Base-by-base conservation (phyloP, 2,329 filamentous ascomycete genomes). In the Rhynchosporium secalis region DNA sequence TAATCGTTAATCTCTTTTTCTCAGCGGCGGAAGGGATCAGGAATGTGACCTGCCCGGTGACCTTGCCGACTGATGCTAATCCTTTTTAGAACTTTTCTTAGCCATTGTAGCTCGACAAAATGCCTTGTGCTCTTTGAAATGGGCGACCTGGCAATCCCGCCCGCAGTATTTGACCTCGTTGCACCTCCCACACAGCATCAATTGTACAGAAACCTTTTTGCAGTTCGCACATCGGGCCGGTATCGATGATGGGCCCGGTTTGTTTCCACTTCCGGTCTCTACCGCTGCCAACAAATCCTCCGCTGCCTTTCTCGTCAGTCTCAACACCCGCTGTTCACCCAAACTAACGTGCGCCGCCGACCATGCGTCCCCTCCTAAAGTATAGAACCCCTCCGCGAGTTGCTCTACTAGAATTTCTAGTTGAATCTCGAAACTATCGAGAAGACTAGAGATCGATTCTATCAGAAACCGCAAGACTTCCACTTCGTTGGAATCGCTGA, bases 281-380 rank as follows among this genome's bases (percentile, higher is more conserved):
- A 61, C 49, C 29, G 58, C 12, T 41, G 58, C 58, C 51, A 61
- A 56, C 49, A 61, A 56, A 61, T 56, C 58, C 58, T 61, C 58
- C 49, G 58, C 12, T 61, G 13, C 47, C 58, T 61, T 61, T n/a
- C 49, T 61, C 41, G 58, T 56, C 49, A 61, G 47, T 61, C 58
- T 61, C 58, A 61, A 61, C 58, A 61, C 58, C 58, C 58, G 58
- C 58, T 61, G 58, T 56, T 61, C 58, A 61, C 58, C 58, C 49
- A 61, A 61, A 13, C 58, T 61, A 41, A 61, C 58, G 49, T 61
- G 58, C 49, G 58, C 58, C 58, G 58, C 58, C 6, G 58, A 61
- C 58, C 58, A 61, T 61, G 49, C 58, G 58, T 61, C 56, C 49
- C 49, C 58, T 31, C 41, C 58, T 41, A 41, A 31, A 56, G 58